Base-by-base conservation (phyloP, 257 asterid species). In the Gentiana straminea region DNA sequence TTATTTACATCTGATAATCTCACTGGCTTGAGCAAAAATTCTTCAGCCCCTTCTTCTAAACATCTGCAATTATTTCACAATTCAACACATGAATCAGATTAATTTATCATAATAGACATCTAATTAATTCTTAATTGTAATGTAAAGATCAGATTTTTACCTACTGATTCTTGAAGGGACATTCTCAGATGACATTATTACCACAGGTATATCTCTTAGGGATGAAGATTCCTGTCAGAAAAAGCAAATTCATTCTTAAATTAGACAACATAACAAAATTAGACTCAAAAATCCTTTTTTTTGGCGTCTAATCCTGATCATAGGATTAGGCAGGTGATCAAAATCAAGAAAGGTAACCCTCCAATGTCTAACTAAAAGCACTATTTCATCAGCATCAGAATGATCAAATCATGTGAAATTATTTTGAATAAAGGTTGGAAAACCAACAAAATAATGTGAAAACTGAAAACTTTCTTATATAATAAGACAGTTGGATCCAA, bases 141-240 rank as follows among this genome's bases (percentile, higher is more conserved):
- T 35, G 35, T 1, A 15, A 1, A 64, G 61, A 35, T 35, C 53
- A 8, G 3, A 7, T 55, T 8, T 48, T 64, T 73, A 91, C 97
- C 97, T 91, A 73, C 64, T 85, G 79, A 91, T 87, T 66, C 98
- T 85, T 53, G 97, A 83, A 55, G 96, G 93, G n/a, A 83, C 95
- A 78, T 91, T 81, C 80, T 91, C 97, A 51, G 97, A 91, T 43
- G 98, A 91, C 97, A 91, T 87, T 13, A 91, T 87, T 66, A 91
- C 98, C 48, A 91, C 97, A n/a, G 97, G 98, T 61, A 91, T 87
- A 64, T 84, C 65, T 74, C 74, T 84, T 68, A 91, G 75, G 55
- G 72, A 66, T 66, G 98, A 73, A 61, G 98, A 87, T 78, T 88
- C 97, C 97, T 91, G 84, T 60, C 8, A 53, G 33, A 32, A 4